phyloP scores from a whole-genome alignment of 1,284 basidiomycete species.

The Exsudoporus floridanus region DNA sequence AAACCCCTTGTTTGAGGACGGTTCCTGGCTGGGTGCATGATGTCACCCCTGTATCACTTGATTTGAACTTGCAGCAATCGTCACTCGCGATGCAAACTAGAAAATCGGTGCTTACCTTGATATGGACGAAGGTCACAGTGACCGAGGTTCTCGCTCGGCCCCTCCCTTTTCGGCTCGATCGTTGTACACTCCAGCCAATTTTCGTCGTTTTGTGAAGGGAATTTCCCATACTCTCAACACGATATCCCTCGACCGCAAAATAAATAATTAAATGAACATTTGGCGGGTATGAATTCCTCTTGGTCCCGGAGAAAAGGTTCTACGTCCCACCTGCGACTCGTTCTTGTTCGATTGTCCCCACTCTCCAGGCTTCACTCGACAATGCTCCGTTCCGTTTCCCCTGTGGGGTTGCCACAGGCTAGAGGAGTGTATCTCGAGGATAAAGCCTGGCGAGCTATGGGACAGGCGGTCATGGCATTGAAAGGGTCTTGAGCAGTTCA shows the following conservation, averaged over 20 bases:
- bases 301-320: background rate
- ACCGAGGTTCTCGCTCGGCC: background rate
- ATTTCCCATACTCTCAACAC: background rate
- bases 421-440: constrained; percentile 1
- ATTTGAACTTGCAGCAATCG: background rate
- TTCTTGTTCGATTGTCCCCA: background rate
- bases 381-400: constrained; percentile 10
- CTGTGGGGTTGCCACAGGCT: background rate
- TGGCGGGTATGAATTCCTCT: constrained; percentile 16
- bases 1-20: constrained; percentile 3
- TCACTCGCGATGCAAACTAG: background rate
- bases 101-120: background rate
- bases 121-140: background rate
- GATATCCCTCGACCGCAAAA: background rate
- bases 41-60: background rate
- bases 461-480: background rate
- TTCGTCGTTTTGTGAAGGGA: constrained; percentile 4
- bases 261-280: background rate
- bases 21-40: constrained; percentile 4
- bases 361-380: background rate
- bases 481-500: constrained; percentile 73
- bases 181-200: background rate
- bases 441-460: background rate
- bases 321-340: background rate
- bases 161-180: constrained; percentile 5